Evolutionary conservation across 2,329 filamentous ascomycete species (phyloP).

Genomic region (Sporothrix brasiliensis): DNA sequence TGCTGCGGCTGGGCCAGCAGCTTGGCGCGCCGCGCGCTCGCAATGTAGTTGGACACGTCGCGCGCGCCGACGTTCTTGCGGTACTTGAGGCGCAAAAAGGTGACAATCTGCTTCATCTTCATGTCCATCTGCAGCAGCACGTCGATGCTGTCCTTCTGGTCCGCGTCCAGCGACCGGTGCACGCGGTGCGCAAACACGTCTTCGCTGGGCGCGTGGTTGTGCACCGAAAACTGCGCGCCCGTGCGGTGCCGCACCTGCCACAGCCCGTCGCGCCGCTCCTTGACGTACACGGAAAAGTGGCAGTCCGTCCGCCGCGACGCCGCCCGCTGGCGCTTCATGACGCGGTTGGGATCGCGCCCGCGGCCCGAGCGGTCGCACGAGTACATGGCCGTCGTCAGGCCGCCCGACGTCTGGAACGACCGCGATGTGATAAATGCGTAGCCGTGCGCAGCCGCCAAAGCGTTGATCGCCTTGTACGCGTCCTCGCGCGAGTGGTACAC

Average conservation of each 20-base stretch:
- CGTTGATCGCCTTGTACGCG: slow-evolving; percentile 32
- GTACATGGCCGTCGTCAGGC: slow-evolving; percentile 31
- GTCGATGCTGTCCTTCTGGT: slow-evolving; percentile 33
- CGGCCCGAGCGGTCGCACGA: slow-evolving; percentile 31
- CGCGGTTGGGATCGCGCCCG: slow-evolving; percentile 29
- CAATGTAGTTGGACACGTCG: slow-evolving; percentile 33
- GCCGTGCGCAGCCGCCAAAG: slow-evolving; percentile 26
- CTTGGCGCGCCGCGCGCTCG: slow-evolving; percentile 26
- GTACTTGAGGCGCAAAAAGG: slow-evolving; percentile 33
- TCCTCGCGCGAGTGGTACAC: slow-evolving; percentile 30
- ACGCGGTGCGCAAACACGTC: slow-evolving; percentile 32
- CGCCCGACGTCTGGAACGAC: slow-evolving; percentile 30
- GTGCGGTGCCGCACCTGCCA: slow-evolving; percentile 31
- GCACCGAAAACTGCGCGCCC: slow-evolving; percentile 29
- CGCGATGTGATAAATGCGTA: slow-evolving; percentile 33
- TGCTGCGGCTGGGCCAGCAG: slow-evolving; percentile 19
- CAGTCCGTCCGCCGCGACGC: slow-evolving; percentile 32
- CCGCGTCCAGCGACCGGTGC: slow-evolving; percentile 31
- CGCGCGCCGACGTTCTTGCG: slow-evolving; percentile 31
- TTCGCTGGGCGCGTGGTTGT: slow-evolving; percentile 32
- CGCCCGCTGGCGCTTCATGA: slow-evolving; percentile 31
- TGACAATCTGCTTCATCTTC: slow-evolving; percentile 32
- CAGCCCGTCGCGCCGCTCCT: slow-evolving; percentile 30
- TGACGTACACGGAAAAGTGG: slow-evolving; percentile 31
- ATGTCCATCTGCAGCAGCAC: slow-evolving; percentile 31